phyloP scores from a whole-genome alignment of 2,329 filamentous ascomycete species.

The Ophiostoma himal-ulmi region DNA sequence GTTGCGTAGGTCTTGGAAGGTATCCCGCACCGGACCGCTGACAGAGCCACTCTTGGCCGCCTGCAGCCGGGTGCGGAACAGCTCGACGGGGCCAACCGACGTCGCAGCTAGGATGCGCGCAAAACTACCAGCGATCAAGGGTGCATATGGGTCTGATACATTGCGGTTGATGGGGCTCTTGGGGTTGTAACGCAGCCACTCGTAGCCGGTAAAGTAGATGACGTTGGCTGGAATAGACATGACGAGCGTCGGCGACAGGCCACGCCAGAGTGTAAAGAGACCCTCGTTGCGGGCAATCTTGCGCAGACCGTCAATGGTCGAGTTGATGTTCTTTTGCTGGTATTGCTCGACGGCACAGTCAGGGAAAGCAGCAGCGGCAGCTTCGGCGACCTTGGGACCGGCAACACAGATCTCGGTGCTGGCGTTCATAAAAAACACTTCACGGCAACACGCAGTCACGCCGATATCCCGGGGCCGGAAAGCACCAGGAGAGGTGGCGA shows the following conservation, averaged over 20 bases:
- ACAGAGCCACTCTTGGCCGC: slow-evolving; percentile 56
- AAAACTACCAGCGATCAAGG: slow-evolving; percentile 70
- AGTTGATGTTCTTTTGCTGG: slow-evolving; percentile 76
- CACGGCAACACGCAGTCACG: slow-evolving; percentile 88
- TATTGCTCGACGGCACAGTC: slow-evolving; percentile 86
- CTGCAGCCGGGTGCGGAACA: slow-evolving; percentile 89
- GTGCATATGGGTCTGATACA: slow-evolving; percentile 65
- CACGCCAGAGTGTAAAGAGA: slow-evolving; percentile 78
- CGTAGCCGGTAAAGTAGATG: slow-evolving; percentile 97
- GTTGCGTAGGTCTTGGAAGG: slow-evolving; percentile 65
- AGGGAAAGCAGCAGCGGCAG: slow-evolving; percentile 41
- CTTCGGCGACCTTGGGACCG: slow-evolving; percentile 50
- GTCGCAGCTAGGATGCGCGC: slow-evolving; percentile 77
- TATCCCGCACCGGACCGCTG: slow-evolving; percentile 70
- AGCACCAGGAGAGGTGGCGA: slow-evolving; percentile 55
- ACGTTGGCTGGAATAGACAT: slow-evolving; percentile 96
- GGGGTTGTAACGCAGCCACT: slow-evolving; percentile 75
- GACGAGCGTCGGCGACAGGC: slow-evolving; percentile 83
- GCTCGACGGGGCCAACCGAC: slow-evolving; percentile 83
- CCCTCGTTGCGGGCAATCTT: slow-evolving; percentile 97
- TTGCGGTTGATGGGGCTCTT: slow-evolving; percentile 63
- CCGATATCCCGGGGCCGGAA: slow-evolving; percentile 76
- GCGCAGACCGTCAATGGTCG: slow-evolving; percentile 82
- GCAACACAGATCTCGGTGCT: slow-evolving; percentile 75
- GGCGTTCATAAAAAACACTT: slow-evolving; percentile 94